Conservation (phyloP, 2,329 filamentous ascomycete genomes). For the Neobulgaria alba region DNA sequence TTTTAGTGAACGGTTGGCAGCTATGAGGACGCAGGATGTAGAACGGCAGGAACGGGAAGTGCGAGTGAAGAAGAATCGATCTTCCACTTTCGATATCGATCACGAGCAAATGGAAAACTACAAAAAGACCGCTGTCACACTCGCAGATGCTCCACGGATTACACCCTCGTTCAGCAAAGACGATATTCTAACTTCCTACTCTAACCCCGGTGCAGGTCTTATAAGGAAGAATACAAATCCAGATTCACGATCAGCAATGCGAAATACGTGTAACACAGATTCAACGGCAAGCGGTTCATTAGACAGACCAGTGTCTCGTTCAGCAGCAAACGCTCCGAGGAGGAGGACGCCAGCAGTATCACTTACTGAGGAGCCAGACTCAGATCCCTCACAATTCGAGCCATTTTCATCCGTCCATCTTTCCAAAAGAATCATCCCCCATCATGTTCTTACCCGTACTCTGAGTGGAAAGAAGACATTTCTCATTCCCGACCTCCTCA, state of each 20-base stretch:
- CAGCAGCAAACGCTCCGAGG: slow-evolving; percentile 3
- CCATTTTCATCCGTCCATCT: slow-evolving; percentile 80
- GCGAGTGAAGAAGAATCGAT: slow-evolving; percentile 44
- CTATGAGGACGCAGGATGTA: slow-evolving; percentile 51
- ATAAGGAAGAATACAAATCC: slow-evolving; percentile 34
- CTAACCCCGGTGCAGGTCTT: slow-evolving; percentile 27
- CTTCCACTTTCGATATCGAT: slow-evolving; percentile 47
- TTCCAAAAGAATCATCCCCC: slow-evolving; percentile 72
- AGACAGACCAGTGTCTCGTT: slow-evolving; percentile 13
- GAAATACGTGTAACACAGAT: slow-evolving; percentile 7
- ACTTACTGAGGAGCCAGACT: slow-evolving; percentile 31
- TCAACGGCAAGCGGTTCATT: slow-evolving; percentile 8
- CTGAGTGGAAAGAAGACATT: slow-evolving; percentile 71
- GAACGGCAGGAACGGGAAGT: slow-evolving; percentile 42
- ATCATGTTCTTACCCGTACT: slow-evolving; percentile 69
- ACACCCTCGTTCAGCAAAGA: slow-evolving; percentile 52
- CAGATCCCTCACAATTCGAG: slow-evolving; percentile 63
- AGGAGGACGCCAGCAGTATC: slow-evolving; percentile 6
- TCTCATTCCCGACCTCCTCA: slow-evolving; percentile 71
- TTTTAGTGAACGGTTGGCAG: slow-evolving; percentile 81
- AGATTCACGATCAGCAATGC: slow-evolving; percentile 17
- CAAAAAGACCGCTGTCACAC: slow-evolving; percentile 47
- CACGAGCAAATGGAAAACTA: slow-evolving; percentile 50
- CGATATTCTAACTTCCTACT: slow-evolving; percentile 41
- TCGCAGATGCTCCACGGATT: slow-evolving; percentile 40